Conservation (phyloP, 1,284 basidiomycete genomes). For the Exobasidium cylindrosporum region DNA sequence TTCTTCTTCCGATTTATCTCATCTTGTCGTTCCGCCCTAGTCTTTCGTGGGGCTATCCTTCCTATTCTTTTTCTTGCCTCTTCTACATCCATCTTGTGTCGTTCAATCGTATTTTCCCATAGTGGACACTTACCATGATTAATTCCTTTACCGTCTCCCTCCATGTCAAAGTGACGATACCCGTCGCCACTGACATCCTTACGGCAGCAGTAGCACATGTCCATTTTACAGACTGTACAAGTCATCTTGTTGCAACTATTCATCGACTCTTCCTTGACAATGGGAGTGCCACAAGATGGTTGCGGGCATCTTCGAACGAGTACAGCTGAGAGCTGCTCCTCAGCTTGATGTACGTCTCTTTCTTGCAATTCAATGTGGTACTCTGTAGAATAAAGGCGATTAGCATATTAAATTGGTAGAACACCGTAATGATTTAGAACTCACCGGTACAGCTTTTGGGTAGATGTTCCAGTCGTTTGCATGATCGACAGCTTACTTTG, state of each 20-base stretch:
- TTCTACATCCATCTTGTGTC: conserved; percentile 1
- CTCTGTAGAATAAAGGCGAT: no score
- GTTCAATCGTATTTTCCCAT: neutral
- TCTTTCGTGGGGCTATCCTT: neutral
- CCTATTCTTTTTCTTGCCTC: neutral
- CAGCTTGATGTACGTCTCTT: neutral
- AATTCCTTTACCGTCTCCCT: neutral
- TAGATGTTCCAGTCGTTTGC: neutral
- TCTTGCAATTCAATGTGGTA: no score
- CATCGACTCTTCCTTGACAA: neutral
- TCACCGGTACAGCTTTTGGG: neutral
- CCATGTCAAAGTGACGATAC: neutral
- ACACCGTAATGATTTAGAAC: no score
- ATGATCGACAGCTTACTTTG: neutral
- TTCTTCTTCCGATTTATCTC: neutral
- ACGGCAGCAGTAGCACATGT: conserved; percentile 2
- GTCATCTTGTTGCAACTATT: neutral
- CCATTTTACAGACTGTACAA: neutral
- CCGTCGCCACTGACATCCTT: neutral
- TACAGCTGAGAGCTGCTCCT: neutral
- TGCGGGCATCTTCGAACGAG: neutral
- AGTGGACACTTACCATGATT: neutral
- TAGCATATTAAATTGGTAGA: no score
- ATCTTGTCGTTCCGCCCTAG: neutral
- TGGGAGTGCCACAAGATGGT: neutral